phyloP scores from a whole-genome alignment of 2,329 filamentous ascomycete species.

The Aureobasidium melanogenum region DNA sequence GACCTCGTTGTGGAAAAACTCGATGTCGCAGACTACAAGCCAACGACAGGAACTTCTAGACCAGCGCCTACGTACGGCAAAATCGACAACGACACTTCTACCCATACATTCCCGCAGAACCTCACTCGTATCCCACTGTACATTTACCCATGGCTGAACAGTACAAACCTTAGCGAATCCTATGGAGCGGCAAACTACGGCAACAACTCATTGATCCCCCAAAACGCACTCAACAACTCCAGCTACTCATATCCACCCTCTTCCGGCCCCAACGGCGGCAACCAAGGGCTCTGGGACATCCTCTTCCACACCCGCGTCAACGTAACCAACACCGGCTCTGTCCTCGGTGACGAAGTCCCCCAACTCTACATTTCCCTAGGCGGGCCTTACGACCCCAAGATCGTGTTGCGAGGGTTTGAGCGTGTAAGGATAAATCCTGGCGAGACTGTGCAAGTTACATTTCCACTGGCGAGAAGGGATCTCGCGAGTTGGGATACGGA shows the following conservation, averaged over 20 bases:
- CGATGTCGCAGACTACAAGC: slow-evolving; percentile 42
- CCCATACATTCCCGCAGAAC: slow-evolving; percentile 58
- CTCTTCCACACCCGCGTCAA: slow-evolving; percentile 57
- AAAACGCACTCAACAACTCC: slow-evolving; percentile 44
- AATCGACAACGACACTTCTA: slow-evolving; percentile 25
- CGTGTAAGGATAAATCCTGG: slow-evolving; percentile 62
- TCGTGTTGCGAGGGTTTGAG: slow-evolving; percentile 68
- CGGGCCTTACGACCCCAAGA: slow-evolving; percentile 55
- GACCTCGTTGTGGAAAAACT: slow-evolving; percentile 45
- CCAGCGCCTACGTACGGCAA: slow-evolving; percentile 54
- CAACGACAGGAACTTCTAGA: slow-evolving; percentile 51
- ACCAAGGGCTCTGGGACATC: slow-evolving; percentile 55
- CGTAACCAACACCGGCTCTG: slow-evolving; percentile 58
- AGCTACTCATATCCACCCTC: slow-evolving; percentile 51
- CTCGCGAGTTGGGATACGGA: slow-evolving; percentile 73
- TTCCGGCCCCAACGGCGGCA: slow-evolving; percentile 53
- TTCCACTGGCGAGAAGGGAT: slow-evolving; percentile 64
- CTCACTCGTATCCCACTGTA: slow-evolving; percentile 45
- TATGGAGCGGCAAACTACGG: slow-evolving; percentile 55
- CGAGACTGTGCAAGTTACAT: slow-evolving; percentile 53
- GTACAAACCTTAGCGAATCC: slow-evolving; percentile 47
- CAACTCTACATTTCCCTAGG: slow-evolving; percentile 73
- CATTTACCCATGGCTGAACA: slow-evolving; percentile 64
- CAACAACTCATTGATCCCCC: slow-evolving; percentile 50
- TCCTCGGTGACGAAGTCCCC: slow-evolving; percentile 57